A percentile compares a stretch with the other conserved stretches of the same genome.
Evolutionary conservation across 164 flowering plant genomes (phyloP).

Genomic region (Dillenia turbinata): DNA sequence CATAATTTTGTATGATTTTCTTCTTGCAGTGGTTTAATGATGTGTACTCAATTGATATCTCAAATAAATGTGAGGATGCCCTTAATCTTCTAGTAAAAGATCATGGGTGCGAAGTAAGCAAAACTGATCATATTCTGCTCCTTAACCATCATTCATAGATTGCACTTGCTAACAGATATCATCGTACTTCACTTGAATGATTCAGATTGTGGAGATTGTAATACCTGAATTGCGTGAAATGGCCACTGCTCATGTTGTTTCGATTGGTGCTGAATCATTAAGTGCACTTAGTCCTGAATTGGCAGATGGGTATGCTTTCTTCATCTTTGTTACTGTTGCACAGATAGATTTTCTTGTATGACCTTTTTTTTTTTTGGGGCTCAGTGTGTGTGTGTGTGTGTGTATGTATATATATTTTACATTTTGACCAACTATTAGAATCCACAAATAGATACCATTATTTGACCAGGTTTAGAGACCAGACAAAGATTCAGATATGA

Average conservation of each 20-base stretch:
- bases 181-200: not conserved
- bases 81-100: conserved; percentile 48
- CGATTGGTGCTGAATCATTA: conserved; percentile 78
- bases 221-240: conserved; percentile 86
- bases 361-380: no score
- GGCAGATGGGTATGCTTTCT: conserved; percentile 61
- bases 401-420: no score
- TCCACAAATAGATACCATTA: no score
- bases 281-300: conserved; percentile 52
- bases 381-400: no score
- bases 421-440: no score
- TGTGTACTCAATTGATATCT: conserved; percentile 75
- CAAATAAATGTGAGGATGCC: conserved; percentile 72
- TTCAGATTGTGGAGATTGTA: conserved; percentile 64
- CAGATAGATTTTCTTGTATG: no score
- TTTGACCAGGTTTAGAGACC: no score
- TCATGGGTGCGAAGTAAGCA: conserved; percentile 75
- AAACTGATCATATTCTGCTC: no score
- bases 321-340: not conserved
- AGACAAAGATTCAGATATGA: no score
- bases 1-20: conserved; percentile 7
- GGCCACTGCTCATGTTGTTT: conserved; percentile 88
- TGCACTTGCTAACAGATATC: no score
- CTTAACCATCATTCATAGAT: no score
- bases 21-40: conserved; percentile 91